phyloP scores from a whole-genome alignment of 179 eudicot species.

The Silene noctiflora region DNA sequence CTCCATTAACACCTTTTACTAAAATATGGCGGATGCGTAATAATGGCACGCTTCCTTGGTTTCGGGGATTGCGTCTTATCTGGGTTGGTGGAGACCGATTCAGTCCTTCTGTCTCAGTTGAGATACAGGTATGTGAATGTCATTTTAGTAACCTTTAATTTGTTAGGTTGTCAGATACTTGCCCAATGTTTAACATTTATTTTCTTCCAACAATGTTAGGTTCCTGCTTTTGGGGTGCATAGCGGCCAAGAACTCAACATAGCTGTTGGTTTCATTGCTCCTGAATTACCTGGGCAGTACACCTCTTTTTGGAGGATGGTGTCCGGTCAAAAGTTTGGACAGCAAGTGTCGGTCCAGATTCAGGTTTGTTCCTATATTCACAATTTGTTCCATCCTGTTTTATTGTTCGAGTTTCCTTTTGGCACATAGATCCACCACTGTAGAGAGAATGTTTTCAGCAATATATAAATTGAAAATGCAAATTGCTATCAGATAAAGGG shows the following conservation, averaged over 20 bases:
- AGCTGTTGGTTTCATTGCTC: slow-evolving; percentile 80
- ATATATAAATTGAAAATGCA: too few species aligned
- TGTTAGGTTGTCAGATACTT: background rate
- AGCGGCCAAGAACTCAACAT: slow-evolving; percentile 55
- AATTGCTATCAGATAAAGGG: too few species aligned
- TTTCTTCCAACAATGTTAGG: slow-evolving; percentile 29
- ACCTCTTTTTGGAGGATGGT: slow-evolving; percentile 88
- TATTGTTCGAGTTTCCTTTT: background rate
- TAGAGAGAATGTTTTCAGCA: too few species aligned
- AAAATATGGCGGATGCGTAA: slow-evolving; percentile 93
- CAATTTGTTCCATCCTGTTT: background rate
- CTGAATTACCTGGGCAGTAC: slow-evolving; percentile 73
- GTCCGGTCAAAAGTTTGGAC: slow-evolving; percentile 80
- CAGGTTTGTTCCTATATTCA: slow-evolving; percentile 40
- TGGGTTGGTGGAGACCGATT: slow-evolving; percentile 85
- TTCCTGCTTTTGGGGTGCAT: slow-evolving; percentile 50
- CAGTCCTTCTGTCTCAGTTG: slow-evolving; percentile 37
- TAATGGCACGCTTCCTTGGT: slow-evolving; percentile 63
- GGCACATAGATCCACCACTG: too few species aligned
- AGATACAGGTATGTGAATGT: slow-evolving; percentile 43
- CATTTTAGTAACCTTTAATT: background rate
- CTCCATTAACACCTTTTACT: slow-evolving; percentile 76
- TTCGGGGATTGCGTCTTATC: slow-evolving; percentile 50
- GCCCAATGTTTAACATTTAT: background rate
- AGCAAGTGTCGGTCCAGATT: slow-evolving; percentile 82